A percentile compares a stretch with the other conserved stretches of the same genome.
Evolutionary conservation across 139 green algal genomes (phyloP).

Genomic region (Edaphochlamys debaryana): DNA sequence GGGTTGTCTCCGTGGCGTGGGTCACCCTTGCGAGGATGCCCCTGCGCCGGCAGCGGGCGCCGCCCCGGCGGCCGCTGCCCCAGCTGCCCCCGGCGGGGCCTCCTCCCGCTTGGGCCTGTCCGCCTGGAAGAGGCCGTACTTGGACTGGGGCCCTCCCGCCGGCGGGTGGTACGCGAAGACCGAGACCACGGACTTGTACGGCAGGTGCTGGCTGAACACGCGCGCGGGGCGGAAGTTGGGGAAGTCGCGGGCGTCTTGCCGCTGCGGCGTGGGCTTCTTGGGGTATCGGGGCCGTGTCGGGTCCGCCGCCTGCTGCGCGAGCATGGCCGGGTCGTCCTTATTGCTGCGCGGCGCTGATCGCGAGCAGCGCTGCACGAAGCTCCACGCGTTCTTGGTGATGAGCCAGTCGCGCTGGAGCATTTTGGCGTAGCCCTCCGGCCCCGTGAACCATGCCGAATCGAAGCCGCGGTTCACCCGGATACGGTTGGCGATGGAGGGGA

Average conservation of each 20-base stretch:
- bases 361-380: conserved; percentile 38
- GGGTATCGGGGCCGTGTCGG: conserved; percentile 22
- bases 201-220: conserved; percentile 52
- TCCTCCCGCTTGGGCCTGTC: conserved; percentile 8
- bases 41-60: no score
- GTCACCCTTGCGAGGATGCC: no score
- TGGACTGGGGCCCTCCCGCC: conserved; percentile 40
- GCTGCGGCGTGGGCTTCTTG: conserved; percentile 23
- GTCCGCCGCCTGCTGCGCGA: neutral
- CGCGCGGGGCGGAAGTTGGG: conserved; percentile 49
- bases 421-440: conserved; percentile 39
- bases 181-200: conserved; percentile 50
- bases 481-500: conserved; percentile 39
- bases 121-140: conserved; percentile 51
- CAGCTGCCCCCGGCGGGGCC: no score
- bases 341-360: conserved; percentile 32
- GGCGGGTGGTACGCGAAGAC: conserved; percentile 46
- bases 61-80: no score
- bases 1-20: no score
- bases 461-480: conserved; percentile 41
- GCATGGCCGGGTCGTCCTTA: conserved; percentile 21
- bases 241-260: conserved; percentile 37
- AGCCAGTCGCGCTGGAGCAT: conserved; percentile 56
- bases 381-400: conserved; percentile 45
- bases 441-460: conserved; percentile 46